Evolutionary conservation across 2,329 filamentous ascomycete species (phyloP).

Genomic region (Fusarium scirpi): DNA sequence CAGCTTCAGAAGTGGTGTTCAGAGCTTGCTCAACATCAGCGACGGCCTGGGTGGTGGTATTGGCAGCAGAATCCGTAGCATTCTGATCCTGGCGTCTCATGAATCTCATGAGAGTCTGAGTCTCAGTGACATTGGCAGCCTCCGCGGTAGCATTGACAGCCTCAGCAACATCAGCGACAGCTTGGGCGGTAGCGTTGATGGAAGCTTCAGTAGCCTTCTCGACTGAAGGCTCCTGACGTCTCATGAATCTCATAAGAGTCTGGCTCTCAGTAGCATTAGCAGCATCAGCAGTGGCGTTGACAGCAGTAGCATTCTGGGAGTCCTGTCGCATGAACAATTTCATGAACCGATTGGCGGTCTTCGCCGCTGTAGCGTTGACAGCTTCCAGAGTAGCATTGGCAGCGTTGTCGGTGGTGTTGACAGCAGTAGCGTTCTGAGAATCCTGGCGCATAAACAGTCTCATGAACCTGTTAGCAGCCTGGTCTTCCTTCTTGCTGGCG

Average conservation of each 20-base stretch:
- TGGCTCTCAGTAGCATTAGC: not conserved
- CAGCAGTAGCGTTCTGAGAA: not conserved
- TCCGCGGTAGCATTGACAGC: not conserved
- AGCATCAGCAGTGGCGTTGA: not conserved
- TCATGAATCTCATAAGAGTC: conserved; percentile 2
- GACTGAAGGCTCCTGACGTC: not conserved
- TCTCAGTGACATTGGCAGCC: not conserved
- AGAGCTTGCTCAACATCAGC: not conserved
- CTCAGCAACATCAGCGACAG: not conserved
- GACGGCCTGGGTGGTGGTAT: too few relatives aligned
- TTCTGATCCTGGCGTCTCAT: too few relatives aligned
- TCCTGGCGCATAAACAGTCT: not conserved
- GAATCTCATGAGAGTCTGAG: not conserved
- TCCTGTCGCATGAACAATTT: not conserved
- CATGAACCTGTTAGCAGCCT: not conserved
- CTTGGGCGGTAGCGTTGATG: not conserved
- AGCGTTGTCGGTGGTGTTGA: not conserved
- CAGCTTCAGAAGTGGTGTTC: not conserved
- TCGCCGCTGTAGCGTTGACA: too few relatives aligned
- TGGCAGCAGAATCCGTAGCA: too few relatives aligned
- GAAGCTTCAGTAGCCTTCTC: not conserved
- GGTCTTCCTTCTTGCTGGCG: not conserved
- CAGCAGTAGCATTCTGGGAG: not conserved
- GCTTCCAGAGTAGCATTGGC: not conserved
- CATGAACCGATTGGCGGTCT: not conserved